phyloP scores from a whole-genome alignment of 257 asterid genomes.

The Fraxinus pennsylvanica region DNA sequence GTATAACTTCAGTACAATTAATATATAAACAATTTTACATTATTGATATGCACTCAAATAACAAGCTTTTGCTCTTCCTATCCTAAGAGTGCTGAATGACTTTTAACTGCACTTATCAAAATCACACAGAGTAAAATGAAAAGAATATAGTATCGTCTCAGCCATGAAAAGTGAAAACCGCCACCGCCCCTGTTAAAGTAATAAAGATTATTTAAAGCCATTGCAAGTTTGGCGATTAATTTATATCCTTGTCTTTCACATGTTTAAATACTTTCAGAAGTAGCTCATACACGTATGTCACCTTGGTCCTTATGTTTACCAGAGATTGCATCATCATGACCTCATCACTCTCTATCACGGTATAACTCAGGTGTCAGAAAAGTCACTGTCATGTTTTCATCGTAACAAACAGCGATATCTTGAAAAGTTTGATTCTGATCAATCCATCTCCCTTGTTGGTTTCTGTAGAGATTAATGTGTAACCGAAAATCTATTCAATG shows the following conservation, averaged over 20 bases:
- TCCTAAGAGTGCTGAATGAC: not conserved
- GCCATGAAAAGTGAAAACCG: no score
- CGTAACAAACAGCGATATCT: not conserved
- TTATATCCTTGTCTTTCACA: not conserved
- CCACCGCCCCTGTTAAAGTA: no score
- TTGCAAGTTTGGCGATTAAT: not conserved
- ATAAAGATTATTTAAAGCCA: no score
- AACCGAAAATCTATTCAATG: not conserved
- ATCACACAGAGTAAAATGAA: no score
- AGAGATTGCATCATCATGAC: not conserved
- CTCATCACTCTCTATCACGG: not conserved
- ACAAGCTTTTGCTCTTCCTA: constrained; percentile 11
- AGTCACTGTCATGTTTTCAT: not conserved
- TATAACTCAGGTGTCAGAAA: not conserved
- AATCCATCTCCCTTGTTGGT: not conserved
- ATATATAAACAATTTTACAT: constrained; percentile 1
- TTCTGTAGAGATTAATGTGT: not conserved
- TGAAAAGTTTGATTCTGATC: not conserved
- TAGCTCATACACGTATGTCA: no score
- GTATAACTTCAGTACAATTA: not conserved
- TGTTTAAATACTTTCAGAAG: not conserved
- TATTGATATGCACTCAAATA: not conserved
- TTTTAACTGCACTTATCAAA: not conserved
- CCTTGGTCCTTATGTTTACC: constrained; percentile 8
- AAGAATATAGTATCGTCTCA: no score